A percentile compares a stretch with the other conserved stretches of the same genome.
Conservation (phyloP, 2,329 filamentous ascomycete species). For the Didymella keratinophila region DNA sequence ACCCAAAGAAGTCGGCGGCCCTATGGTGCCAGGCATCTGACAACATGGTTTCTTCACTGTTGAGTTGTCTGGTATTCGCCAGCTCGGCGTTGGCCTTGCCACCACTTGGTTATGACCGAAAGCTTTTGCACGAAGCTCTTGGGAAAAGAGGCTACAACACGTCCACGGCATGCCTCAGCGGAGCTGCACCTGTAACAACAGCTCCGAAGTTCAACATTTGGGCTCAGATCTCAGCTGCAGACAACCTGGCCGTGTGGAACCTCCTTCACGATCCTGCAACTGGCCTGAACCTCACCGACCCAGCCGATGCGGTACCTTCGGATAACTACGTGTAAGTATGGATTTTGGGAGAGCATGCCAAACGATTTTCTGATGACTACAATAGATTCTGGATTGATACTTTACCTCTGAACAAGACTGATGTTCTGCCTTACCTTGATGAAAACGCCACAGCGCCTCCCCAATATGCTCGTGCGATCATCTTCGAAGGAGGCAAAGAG, state of each 20-base stretch:
- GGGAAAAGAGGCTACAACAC: slow-evolving; percentile 27
- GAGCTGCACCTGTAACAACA: slow-evolving; percentile 23
- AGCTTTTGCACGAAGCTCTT: slow-evolving; percentile 29
- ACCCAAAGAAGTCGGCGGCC: too few relatives aligned
- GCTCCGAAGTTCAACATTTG: slow-evolving; percentile 55
- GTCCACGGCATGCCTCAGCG: slow-evolving; percentile 22
- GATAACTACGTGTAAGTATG: slow-evolving; percentile 54
- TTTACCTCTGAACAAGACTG: slow-evolving; percentile 59
- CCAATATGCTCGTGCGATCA: slow-evolving; percentile 58
- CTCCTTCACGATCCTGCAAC: slow-evolving; percentile 52
- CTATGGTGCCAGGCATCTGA: too few relatives aligned
- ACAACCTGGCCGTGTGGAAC: slow-evolving; percentile 56
- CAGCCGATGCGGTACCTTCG: slow-evolving; percentile 48
- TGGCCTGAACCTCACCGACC: slow-evolving; percentile 57
- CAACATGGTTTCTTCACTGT: background rate
- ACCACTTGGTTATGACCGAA: slow-evolving; percentile 32
- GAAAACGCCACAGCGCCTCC: slow-evolving; percentile 45
- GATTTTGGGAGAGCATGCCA: background rate
- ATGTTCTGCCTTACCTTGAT: slow-evolving; percentile 57
- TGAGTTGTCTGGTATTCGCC: background rate
- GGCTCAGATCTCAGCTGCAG: slow-evolving; percentile 53
- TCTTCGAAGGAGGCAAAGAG: slow-evolving; percentile 55
- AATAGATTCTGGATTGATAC: slow-evolving; percentile 56
- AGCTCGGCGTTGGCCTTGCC: slow-evolving; percentile 3
- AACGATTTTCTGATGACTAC: background rate